Evolutionary conservation across 2,329 filamentous ascomycete species (phyloP).

Genomic region (Periglandula ipomoeae): DNA sequence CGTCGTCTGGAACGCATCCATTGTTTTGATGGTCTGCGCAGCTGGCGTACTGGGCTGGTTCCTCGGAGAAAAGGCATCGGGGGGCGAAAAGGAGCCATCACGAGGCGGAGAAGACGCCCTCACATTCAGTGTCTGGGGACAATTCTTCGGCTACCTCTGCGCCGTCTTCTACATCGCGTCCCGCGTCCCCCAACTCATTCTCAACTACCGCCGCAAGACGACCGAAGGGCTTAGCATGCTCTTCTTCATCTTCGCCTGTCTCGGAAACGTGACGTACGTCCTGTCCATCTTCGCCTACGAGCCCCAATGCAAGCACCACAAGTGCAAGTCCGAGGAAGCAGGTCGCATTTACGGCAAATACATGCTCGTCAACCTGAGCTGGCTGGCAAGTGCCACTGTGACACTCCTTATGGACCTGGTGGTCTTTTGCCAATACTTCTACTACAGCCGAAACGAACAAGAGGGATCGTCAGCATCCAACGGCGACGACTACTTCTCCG

Average conservation of each 20-base stretch:
- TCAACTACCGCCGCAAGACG: conserved; percentile 87
- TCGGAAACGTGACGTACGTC: conserved; percentile 91
- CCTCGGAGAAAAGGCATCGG: conserved; percentile 37
- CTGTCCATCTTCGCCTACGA: conserved; percentile 87
- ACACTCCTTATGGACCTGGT: conserved; percentile 76
- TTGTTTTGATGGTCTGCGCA: conserved; percentile 71
- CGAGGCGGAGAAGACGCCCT: conserved; percentile 40
- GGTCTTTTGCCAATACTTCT: conserved; percentile 87
- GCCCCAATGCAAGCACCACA: conserved; percentile 49
- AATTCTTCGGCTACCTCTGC: conserved; percentile 90
- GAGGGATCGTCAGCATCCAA: conserved; percentile 17
- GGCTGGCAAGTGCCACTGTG: conserved; percentile 82
- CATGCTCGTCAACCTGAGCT: conserved; percentile 82
- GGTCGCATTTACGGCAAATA: conserved; percentile 64
- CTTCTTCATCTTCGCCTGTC: conserved; percentile 93
- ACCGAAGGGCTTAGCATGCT: conserved; percentile 89
- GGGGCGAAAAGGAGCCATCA: conserved; percentile 28
- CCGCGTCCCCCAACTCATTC: conserved; percentile 77
- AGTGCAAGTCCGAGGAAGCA: conserved; percentile 59
- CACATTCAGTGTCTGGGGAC: conserved; percentile 66
- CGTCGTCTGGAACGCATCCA: conserved; percentile 62
- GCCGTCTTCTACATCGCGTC: conserved; percentile 82
- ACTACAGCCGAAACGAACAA: conserved; percentile 49
- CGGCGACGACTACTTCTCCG: conserved; percentile 16
- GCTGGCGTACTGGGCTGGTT: conserved; percentile 85